Evolutionary conservation across 352 stramenopile genomes (phyloP), one percentile per base, ranked within the genome.

Genomic region (Pythium apleroticum): DNA sequence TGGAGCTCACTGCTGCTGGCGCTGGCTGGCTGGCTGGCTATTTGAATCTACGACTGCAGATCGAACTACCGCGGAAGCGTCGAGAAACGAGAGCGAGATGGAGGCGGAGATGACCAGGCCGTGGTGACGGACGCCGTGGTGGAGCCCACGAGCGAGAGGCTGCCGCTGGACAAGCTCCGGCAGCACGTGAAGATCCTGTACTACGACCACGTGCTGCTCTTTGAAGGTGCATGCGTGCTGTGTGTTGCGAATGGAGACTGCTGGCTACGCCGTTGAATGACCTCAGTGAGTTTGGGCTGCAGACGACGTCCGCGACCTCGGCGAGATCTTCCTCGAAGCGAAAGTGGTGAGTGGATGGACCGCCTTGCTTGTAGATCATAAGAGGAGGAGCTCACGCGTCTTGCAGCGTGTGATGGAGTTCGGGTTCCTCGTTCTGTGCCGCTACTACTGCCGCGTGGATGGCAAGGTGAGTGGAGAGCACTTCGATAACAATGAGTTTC

Each of bases 221-320:
- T 87, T 52, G 81, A 90, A 84, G 81, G 81, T 87, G 57, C 1
- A 4, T 48, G 31, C 1, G n/a, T n/a, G n/a, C n/a, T n/a, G n/a
- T n/a, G n/a, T 41, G 35, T 33, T 33, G n/a, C n/a, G 30, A 33
- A 33, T 33, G 30, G n/a, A 33, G 30, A 9, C 30, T 33, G 30
- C 30, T 33, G 30, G n/a, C n/a, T n/a, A n/a, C n/a, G n/a, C n/a
- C n/a, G n/a, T n/a, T n/a, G n/a, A n/a, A n/a, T n/a, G n/a, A n/a
- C n/a, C n/a, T n/a, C n/a, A n/a, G n/a, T n/a, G n/a, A n/a, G n/a
- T n/a, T n/a, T n/a, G n/a, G n/a, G n/a, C n/a, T n/a, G n/a, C n/a
- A 90, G 81, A 90, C 59, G 81, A 90, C 45, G 75, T 90, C 37
- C 70, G 81, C 39, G 81, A 90, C 48, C 62, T 87, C 2, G 81